phyloP scores from a whole-genome alignment of 352 stramenopile genomes.

The Pythium sp. region DNA sequence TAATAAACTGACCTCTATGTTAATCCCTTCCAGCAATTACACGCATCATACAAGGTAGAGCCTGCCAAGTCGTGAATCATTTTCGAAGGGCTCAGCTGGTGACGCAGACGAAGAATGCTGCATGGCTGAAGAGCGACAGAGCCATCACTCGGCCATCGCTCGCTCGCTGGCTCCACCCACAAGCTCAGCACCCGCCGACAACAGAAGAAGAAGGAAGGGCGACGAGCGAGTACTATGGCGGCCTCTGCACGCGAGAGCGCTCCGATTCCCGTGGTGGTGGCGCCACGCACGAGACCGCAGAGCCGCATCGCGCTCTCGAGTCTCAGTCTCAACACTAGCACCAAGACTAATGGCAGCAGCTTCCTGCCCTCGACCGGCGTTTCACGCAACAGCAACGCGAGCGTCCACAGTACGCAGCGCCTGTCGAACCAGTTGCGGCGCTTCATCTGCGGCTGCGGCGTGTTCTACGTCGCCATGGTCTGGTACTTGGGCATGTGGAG shows the following conservation, averaged over 20 bases:
- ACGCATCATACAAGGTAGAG: no score
- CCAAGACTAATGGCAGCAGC: constrained; percentile 5
- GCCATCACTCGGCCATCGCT: not conserved
- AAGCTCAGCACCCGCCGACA: not conserved
- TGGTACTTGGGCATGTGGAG: constrained; percentile 25
- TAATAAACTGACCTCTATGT: no score
- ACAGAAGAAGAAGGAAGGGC: not conserved
- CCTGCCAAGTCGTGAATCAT: not conserved
- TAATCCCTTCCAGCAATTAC: no score
- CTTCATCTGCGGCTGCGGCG: constrained; percentile 24
- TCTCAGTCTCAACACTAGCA: not conserved
- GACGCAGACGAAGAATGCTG: not conserved
- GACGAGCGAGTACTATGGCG: not conserved
- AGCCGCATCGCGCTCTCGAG: not conserved
- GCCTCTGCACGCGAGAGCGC: not conserved
- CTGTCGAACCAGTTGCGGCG: constrained; percentile 14
- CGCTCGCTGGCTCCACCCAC: not conserved
- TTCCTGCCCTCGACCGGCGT: constrained; percentile 8
- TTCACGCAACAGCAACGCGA: not conserved
- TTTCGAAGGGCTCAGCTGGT: not conserved
- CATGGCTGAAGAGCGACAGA: not conserved
- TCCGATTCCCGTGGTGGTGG: constrained; percentile 1
- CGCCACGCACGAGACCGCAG: not conserved
- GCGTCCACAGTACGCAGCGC: not conserved
- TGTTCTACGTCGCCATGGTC: constrained; percentile 24